phyloP scores from a whole-genome alignment of 768 basidiomycete species.

The Imleria badia region DNA sequence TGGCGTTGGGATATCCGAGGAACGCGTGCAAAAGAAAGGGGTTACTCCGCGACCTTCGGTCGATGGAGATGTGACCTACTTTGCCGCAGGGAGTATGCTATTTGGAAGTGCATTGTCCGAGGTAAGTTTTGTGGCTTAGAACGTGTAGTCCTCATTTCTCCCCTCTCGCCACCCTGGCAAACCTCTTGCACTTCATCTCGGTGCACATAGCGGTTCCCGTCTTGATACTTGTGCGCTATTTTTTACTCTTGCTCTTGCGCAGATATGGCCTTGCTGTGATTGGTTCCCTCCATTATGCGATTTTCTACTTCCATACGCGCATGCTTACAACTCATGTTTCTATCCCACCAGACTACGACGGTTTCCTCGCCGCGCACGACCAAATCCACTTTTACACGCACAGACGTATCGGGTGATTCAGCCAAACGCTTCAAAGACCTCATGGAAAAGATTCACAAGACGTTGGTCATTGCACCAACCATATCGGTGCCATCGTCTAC shows the following conservation, averaged over 20 bases:
- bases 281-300: conserved; percentile 7
- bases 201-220: background rate
- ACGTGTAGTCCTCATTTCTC: conserved; percentile 8
- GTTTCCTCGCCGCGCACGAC: background rate
- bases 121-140: conserved; percentile 15
- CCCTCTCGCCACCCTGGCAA: background rate
- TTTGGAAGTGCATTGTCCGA: conserved; percentile 36
- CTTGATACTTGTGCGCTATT: background rate
- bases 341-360: conserved; percentile 4
- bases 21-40: background rate
- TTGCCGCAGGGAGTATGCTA: conserved; percentile 43
- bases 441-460: conserved; percentile 64
- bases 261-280: conserved; percentile 10
- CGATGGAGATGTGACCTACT: background rate
- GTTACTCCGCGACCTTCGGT: background rate
- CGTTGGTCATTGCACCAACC: conserved; percentile 58
- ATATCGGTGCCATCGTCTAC: conserved; percentile 34
- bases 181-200: background rate
- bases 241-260: conserved; percentile 1
- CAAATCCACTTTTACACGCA: conserved; percentile 11
- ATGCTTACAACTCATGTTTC: conserved; percentile 16
- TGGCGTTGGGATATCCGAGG: conserved; percentile 9
- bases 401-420: conserved; percentile 8
- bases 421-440: conserved; percentile 48
- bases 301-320: background rate